phyloP scores from a whole-genome alignment of 805 yeast species.

The Saccharomycopsis oosterbeekiorum region DNA sequence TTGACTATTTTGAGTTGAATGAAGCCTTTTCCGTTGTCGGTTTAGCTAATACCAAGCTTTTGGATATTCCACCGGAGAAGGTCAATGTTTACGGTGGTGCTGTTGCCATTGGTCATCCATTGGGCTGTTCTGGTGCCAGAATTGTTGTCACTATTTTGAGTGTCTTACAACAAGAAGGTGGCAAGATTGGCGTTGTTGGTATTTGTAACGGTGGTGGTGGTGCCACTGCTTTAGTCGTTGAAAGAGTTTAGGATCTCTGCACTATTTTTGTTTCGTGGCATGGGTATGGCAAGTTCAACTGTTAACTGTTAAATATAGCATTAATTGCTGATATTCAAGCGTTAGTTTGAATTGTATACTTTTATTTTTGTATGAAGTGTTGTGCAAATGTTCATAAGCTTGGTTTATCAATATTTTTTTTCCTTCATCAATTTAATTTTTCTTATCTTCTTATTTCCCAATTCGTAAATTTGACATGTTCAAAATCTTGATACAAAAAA shows the following conservation, averaged over 20 bases:
- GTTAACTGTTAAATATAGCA: neutral
- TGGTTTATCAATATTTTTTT: too few relatives aligned
- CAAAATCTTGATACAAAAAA: neutral
- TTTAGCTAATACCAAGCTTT: conserved; percentile 70
- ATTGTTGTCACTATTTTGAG: conserved; percentile 77
- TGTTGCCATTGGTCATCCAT: conserved; percentile 90
- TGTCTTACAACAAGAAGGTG: conserved; percentile 74
- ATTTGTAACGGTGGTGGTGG: conserved; percentile 99
- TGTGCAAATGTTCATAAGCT: too few relatives aligned
- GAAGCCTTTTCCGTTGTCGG: conserved; percentile 98
- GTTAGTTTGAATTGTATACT: neutral
- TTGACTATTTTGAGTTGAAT: conserved; percentile 91
- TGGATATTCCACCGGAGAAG: conserved; percentile 52
- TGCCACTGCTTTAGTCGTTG: conserved; percentile 86
- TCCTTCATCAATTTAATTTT: neutral
- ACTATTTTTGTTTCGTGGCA: neutral
- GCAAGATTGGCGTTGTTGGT: conserved; percentile 88
- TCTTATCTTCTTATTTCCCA: neutral
- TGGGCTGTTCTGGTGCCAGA: conserved; percentile 95
- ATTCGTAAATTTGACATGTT: neutral
- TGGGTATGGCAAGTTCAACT: neutral
- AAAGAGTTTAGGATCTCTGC: conserved; percentile 31
- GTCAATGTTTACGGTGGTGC: conserved; percentile 93
- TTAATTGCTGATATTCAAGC: neutral
- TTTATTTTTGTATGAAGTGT: neutral